Base-by-base conservation (phyloP, 352 stramenopile species). In the Phytophthora tentaculata region DNA sequence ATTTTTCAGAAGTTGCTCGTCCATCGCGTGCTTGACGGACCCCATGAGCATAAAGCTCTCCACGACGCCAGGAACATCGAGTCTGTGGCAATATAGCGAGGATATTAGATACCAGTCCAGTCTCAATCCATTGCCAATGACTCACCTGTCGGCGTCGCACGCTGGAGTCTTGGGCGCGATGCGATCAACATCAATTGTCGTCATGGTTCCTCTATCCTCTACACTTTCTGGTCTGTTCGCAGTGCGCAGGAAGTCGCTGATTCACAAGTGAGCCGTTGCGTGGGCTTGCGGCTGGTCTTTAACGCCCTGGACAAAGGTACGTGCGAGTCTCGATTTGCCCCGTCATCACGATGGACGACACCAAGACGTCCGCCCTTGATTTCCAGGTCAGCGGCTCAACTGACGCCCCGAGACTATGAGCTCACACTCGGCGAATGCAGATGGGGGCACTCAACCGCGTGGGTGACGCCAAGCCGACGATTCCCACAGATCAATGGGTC, bases 11-110 rank as follows among this genome's bases (percentile, higher is more conserved):
- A 91, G 72, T 39, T 64, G 58, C 45, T 76, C 74, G 71, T 91
- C 81, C 45, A 67, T 79, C 24, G 76, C 78, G 61, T 91, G 83
- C 29, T 80, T 72, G 19, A 89, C 73, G n/a, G 81, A 89, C 29
- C 81, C 81, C 56, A 91, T 72, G 24, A 91, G 67, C 55, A 91
- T 59, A 55, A 73, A 74, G 10, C 77, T 76, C 49, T 83, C 67
- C 29, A 91, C 71, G 28, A 91, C 72, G 20, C 83, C 83, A 14
- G 83, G 83, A 26, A 91, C 74, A 37, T 91, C 83, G 26, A 91
- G 71, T 71, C 83, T 88, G 45, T 44, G 53, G 37, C 22, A 37
- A 55, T 44, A 43, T 17, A 54, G 32, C 37, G 53, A 45, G 43
- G 24, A 28, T 47, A 48, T 55, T 37, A 63, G 47, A 9, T 56